phyloP scores from a whole-genome alignment of 257 asterid genomes.

The Coffea eugenioides region DNA sequence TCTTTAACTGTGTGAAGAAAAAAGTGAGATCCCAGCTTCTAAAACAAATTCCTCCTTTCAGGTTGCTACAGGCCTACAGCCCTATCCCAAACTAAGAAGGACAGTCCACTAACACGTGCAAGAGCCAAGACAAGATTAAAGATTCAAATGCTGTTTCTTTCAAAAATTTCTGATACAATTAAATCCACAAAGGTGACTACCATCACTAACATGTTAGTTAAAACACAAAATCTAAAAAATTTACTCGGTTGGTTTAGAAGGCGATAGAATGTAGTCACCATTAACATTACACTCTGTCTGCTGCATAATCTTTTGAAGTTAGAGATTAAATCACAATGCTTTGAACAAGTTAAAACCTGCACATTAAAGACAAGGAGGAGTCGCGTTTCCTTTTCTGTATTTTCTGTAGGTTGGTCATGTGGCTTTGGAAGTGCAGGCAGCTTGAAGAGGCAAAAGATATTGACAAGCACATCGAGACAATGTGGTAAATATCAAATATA shows the following conservation, averaged over 20 bases:
- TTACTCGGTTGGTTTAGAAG: background rate
- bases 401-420: background rate
- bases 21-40: constrained; percentile 8
- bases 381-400: background rate
- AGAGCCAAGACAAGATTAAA: background rate
- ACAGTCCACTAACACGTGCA: background rate
- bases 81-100: constrained; percentile 1
- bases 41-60: background rate
- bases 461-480: background rate
- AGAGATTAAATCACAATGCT: background rate
- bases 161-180: background rate
- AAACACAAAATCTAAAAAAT: background rate
- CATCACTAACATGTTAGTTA: background rate
- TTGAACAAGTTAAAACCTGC: background rate
- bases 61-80: background rate
- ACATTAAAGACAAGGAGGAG: background rate
- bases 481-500: background rate
- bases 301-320: background rate
- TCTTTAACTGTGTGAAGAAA: constrained; percentile 2
- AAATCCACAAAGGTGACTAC: background rate
- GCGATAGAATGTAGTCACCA: background rate
- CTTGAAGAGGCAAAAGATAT: constrained; percentile 7
- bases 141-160: background rate
- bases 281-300: background rate
- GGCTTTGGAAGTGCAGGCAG: background rate